Base-by-base conservation (phyloP, 306 rosid species). In the Sophora flavescens region DNA sequence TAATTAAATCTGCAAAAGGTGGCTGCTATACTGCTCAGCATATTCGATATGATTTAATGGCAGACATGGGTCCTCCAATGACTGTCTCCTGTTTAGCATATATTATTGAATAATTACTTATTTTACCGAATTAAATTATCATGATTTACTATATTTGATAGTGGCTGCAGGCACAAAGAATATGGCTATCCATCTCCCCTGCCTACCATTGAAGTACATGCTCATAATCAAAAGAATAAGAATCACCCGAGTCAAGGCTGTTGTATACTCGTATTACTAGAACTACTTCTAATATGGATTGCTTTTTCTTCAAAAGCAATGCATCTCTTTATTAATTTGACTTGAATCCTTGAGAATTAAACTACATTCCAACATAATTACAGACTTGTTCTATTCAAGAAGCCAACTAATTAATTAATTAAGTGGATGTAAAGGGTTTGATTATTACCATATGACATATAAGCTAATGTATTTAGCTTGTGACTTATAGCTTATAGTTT, bases 41-140 rank as follows among this genome's bases (percentile, higher is more conserved):
- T 16, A 53, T 52, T 61, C 53, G 78, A 70, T 41, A 11, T 63
- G 72, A 70, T 30, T 61, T 78, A 79, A 53, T 62, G 83, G 78
- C 83, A 70, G 73, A 71, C 83, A 79, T 60, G 77, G 82, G 82
- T 64, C 77, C 71, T 12, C 30, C 65, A 39, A 11, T 17, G 18
- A 48, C 38, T 70, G 57, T 22, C 63, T 22, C 11, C 51, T 60
- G 56, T 18, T 59, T 60, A 68, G 9, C 62, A 60, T 36, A 38
- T 68, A 68, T 15, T 66, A 41, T 54, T 61, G 26, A 77, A 53
- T 66, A 54, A 56, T 66, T 15, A 42, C 41, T 35, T 15, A 42
- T 66, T 28, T 64, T 32, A 22, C 45, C 18, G 8, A 36, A 45
- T 63, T 39, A 26, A 0, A 30, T 30, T 30, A 30, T 58, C 11